Base-by-base conservation (phyloP, 179 eudicot species). In the Spergularia azorica region DNA sequence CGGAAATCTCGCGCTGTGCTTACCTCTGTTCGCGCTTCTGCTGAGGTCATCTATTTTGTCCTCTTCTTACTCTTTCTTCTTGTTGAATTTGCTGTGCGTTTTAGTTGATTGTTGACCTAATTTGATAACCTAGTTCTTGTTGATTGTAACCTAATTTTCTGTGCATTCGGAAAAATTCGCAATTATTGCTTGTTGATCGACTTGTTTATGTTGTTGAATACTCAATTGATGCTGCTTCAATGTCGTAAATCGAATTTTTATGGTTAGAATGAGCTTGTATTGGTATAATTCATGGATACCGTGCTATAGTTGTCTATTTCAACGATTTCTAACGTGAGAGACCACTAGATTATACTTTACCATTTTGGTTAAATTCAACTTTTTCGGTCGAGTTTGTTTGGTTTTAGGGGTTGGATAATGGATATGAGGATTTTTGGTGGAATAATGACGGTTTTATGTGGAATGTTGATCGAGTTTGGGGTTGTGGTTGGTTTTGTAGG, bases 1-100 rank as follows among this genome's bases (percentile, higher is more conserved):
- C 86, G 79, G 16, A 63, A 76, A 59, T 9, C 73, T 52, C 78
- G 73, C 57, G 59, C 57, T 20, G 15, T 61, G 67, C 69, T 80
- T 78, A 50, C 77, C 78, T 52, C 88, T 3, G 78, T 95, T 79
- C 91, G 95, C 15, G 97, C 96, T 54, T 60, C 83, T 11, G 89
- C 90, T 63, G 90, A 92, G 97, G 98, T 92, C 68, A 59, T 9
- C 43, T 14, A 8, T 48, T 46, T 17, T 51, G 16, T 64, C 0
- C 32, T 21, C 18, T 10, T 14, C 14, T 10, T 41, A 7, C 66
- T 52, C 56, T 76, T 15, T 41, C 20, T 9, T 15, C 8, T 50
- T 61, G 11, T 46, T 20, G 8, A 18, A 60, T 67, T 67, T 26
- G 16, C 26, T 43, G 18, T 39, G n/a, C 52, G 9, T 66, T 66